phyloP scores from a whole-genome alignment of 2,329 filamentous ascomycete species.

The Aspergillaceae sp. region DNA sequence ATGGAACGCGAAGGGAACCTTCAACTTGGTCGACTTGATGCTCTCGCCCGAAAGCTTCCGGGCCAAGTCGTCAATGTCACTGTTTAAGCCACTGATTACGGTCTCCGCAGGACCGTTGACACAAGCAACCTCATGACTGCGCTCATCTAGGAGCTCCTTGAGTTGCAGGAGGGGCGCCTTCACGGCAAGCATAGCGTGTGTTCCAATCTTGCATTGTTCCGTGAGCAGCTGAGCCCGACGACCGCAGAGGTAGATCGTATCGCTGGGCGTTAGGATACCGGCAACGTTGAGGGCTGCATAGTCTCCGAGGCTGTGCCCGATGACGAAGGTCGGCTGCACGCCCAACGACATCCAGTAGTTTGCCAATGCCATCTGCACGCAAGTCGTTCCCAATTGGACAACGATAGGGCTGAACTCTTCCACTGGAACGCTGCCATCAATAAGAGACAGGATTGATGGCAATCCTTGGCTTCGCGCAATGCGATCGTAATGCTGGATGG shows the following conservation, averaged over 20 bases:
- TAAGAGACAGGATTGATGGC: constrained; percentile 28
- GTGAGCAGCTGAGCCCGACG: constrained; percentile 34
- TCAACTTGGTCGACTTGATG: constrained; percentile 35
- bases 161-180: constrained; percentile 29
- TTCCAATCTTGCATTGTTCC: constrained; percentile 32
- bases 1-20: constrained; percentile 40
- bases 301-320: constrained; percentile 37
- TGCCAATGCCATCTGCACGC: constrained; percentile 33
- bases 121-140: constrained; percentile 29
- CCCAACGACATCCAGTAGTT: constrained; percentile 29
- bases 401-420: constrained; percentile 23
- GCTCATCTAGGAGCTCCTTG: constrained; percentile 22
- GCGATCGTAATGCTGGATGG: constrained; percentile 24
- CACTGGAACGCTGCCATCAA: constrained; percentile 24
- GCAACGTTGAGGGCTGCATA: constrained; percentile 35
- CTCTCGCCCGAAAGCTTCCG: constrained; percentile 27
- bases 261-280: constrained; percentile 28
- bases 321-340: constrained; percentile 29
- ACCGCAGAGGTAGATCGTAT: constrained; percentile 34
- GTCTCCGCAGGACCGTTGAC: constrained; percentile 38
- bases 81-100: constrained; percentile 33
- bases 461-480: constrained; percentile 27
- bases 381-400: constrained; percentile 30
- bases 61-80: constrained; percentile 29
- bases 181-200: constrained; percentile 39